phyloP scores from a whole-genome alignment of 768 basidiomycete species.

The Lactarius sanguifluus region DNA sequence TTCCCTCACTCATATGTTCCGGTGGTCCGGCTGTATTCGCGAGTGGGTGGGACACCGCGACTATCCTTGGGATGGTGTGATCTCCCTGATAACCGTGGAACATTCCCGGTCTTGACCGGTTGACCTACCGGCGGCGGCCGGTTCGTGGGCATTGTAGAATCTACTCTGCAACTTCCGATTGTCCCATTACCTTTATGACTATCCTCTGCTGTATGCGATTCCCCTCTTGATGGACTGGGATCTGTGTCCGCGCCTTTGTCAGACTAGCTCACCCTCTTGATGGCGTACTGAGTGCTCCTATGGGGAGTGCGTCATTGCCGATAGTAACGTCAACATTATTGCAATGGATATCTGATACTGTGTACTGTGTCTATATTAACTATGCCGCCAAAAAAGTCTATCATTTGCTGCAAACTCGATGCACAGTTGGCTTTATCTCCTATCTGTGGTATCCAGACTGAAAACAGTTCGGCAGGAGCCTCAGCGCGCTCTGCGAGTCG shows the following conservation, averaged over 20 bases:
- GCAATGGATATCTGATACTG: no score
- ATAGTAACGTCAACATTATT: no score
- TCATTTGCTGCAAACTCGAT: no score
- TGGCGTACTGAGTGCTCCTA: background rate
- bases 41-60: background rate
- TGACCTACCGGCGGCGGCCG: background rate
- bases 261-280: background rate
- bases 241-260: background rate
- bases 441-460: no score
- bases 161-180: background rate
- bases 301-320: no score
- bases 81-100: background rate
- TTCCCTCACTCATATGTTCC: background rate
- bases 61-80: background rate
- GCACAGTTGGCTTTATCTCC: no score
- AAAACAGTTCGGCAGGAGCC: no score
- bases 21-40: background rate
- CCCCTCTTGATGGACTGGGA: background rate
- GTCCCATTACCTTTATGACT: background rate
- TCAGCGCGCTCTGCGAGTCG: no score
- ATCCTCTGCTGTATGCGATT: background rate
- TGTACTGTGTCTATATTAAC: no score
- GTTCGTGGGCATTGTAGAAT: background rate
- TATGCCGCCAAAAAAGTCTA: no score
- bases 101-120: background rate